Evolutionary conservation across 768 basidiomycete genomes (phyloP), one percentile per base, ranked within the genome.

Genomic region (Rhizopogon vesiculosus): DNA sequence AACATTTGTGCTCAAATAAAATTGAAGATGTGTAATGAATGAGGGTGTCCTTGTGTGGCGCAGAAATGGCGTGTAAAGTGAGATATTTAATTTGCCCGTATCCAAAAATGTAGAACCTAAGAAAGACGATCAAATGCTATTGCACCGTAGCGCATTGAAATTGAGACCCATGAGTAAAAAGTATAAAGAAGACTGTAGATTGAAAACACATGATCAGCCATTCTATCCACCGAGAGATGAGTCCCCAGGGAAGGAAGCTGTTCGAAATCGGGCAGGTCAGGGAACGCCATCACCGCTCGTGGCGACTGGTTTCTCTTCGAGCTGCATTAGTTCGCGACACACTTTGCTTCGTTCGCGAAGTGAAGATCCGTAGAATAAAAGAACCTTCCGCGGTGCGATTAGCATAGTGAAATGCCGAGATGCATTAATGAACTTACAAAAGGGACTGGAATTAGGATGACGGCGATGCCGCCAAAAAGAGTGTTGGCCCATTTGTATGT

Each of bases 401-500:
- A 4, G 19, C 13, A 33, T 16, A 6, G 48, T 31, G 35, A 40
- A 16, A 8, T n/a, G 9, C 7, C 5, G 18, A 16, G 44, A 39
- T 13, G 18, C 18, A 9, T 46, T 13, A 5, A 46, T 9, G 10
- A 15, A 44, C 79, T 52, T 62, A 82, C 81, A 54, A 79, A 83
- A 9, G 83, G 83, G 31, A 88, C 81, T 3, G 81, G 77, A 18
- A 82, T 70, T 66, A 87, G 75, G 16, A 80, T 12, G 8, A 74
- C 62, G 0, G 79, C 82, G 33, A 87, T 62, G 53, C 73, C 74
- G 5, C 74, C 81, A 60, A 83, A 82, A 0, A 84, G 66, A 7
- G 76, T 79, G 55, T 78, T 80, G 5, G 82, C 81, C 79, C 85
- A 86, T 59, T 75, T 79, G 49, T 81, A 82, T 1, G 73, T 76